Evolutionary conservation across 2,329 filamentous ascomycete genomes (phyloP), one percentile per base, ranked within the genome.

Genomic region (Penicillium decumbens): DNA sequence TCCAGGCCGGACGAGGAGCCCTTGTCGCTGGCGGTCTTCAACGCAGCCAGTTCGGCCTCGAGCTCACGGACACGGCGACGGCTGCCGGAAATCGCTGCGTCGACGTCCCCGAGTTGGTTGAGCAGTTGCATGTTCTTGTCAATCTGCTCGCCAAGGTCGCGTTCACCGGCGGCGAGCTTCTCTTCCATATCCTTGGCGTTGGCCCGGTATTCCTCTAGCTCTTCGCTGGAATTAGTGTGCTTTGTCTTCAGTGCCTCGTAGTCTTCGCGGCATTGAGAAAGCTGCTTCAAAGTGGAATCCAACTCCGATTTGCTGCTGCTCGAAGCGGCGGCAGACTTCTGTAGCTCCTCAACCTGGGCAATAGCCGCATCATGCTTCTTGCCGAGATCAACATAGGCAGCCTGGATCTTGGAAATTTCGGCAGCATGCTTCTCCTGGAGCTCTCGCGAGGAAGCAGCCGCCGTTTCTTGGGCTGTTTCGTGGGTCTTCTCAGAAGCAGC

Each of bases 281-380:
- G 62, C 44, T 72, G 63, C 66, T 83, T 82, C 72, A 82, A 81
- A 33, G 85, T 77, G 12, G 75, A 75, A 72, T 85, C 85, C 45
- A 86, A 72, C 42, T 88, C 80, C 66, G 83, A 82, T 73, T 83
- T 82, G 52, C 79, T 74, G 51, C 75, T 80, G 79, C 95, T 93
- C 55, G 89, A 88, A 56, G 90, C 84, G 25, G 86, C 86, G 53
- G 95, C 75, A 29, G 89, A 88, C 61, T 87, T 79, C 49, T 91
- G 89, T 67, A 95, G 93, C 27, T 90, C 87, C 47, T 95, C 88
- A 41, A 95, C 76, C 50, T 85, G 83, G 61, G 69, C 51, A 63
- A 60, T 48, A 54, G 70, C 45, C n/a, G 61, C 57, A 47, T 66
- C 55, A 47, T 63, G 61, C 29, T 68, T 66, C 53, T 64, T 47